Evolutionary conservation across 345 rosid species (phyloP).

Genomic region (Pugionium dolabratum): DNA sequence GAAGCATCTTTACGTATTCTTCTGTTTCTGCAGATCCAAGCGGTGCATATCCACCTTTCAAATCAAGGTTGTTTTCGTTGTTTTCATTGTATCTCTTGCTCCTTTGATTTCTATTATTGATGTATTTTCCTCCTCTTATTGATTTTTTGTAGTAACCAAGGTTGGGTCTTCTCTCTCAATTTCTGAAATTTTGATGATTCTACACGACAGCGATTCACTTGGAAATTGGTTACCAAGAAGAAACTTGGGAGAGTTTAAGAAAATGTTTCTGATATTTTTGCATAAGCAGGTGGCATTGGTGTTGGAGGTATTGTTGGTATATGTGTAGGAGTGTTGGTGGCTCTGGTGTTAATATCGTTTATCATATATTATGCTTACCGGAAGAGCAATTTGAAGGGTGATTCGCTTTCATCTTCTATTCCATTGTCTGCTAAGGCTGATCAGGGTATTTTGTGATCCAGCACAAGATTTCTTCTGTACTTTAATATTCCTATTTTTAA

Average conservation of each 20-base stretch:
- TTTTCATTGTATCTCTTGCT: not conserved
- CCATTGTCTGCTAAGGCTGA: slow-evolving; percentile 43
- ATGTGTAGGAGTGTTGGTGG: slow-evolving; percentile 50
- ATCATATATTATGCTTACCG: slow-evolving; percentile 49
- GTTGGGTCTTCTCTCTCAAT: slow-evolving; percentile 34
- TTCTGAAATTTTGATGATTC: slow-evolving; percentile 35
- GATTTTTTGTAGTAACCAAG: slow-evolving; percentile 67
- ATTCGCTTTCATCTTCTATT: slow-evolving; percentile 33
- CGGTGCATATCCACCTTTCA: slow-evolving; percentile 53
- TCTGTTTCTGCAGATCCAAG: slow-evolving; percentile 52
- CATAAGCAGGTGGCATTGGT: slow-evolving; percentile 51
- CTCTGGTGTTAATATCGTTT: slow-evolving; percentile 46
- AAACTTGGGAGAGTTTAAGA: slow-evolving; percentile 13
- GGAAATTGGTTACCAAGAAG: not conserved
- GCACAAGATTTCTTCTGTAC: not conserved
- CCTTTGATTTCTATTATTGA: slow-evolving; percentile 5
- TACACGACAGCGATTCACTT: not conserved
- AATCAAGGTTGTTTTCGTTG: slow-evolving; percentile 48
- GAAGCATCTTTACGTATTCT: not conserved
- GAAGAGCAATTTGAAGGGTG: slow-evolving; percentile 52
- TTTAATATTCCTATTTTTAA: not conserved
- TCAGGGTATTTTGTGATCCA: slow-evolving; percentile 37
- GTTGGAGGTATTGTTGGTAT: slow-evolving; percentile 74
- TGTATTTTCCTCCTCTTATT: slow-evolving; percentile 18
- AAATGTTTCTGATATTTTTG: not conserved